These are phyloP conservation scores for Lyophyllum shimeji DNA, from an alignment of 768 basidiomycete genomes.

Conservation along the genomic window DNA sequence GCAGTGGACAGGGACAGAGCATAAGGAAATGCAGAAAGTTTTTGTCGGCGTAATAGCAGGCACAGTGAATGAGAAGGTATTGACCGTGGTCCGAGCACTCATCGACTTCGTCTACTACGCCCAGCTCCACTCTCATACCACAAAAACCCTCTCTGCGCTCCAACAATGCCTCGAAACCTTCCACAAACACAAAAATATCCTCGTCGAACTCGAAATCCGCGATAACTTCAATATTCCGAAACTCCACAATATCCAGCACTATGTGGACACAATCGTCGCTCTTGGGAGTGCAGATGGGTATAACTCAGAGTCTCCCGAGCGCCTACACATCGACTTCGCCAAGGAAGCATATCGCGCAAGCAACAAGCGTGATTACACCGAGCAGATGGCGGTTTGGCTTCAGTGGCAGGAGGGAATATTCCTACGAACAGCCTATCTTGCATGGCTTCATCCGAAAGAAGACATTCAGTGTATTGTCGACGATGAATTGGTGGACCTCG, in stretches of 20 bases:
- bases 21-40: not conserved
- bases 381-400: conserved; percentile 36
- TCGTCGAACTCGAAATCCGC: conserved; percentile 32
- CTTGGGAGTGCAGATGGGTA: not conserved
- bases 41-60: not conserved
- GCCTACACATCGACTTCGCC: too few species aligned
- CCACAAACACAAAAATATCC: conserved; percentile 35
- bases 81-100: conserved; percentile 27
- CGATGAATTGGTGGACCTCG: not conserved
- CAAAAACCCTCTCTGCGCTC: conserved; percentile 25
- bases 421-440: conserved; percentile 19
- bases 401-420: conserved; percentile 28
- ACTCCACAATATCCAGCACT: conserved; percentile 20
- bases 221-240: conserved; percentile 44
- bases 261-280: not conserved
- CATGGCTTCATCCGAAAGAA: conserved; percentile 18
- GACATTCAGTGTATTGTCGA: not conserved
- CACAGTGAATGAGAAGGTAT: conserved; percentile 8
- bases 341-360: too few species aligned
- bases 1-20: too few species aligned
- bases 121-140: conserved; percentile 30
- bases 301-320: conserved; percentile 1
- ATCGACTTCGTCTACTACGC: conserved; percentile 41
- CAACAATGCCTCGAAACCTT: conserved; percentile 27
- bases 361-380: conserved; percentile 21